Evolutionary conservation across 1,139 yeast genomes (phyloP), one percentile per base, ranked within the genome.

Genomic region (Groenewaldozyma sp.): DNA sequence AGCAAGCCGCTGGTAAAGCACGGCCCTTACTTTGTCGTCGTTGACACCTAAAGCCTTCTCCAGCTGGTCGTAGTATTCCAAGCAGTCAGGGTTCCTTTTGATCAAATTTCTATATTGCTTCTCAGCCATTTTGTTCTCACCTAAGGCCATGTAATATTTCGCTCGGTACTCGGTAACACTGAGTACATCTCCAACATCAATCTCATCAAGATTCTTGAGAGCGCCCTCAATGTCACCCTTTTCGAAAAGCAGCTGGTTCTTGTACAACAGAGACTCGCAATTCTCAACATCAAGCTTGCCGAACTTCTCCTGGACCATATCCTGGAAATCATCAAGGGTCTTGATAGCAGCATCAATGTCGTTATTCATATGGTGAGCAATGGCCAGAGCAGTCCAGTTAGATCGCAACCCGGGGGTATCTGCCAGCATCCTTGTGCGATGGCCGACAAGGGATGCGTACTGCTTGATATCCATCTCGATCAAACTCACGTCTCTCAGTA

Each of bases 381-480:
- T 70, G 0, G 95, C 96, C 41, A 83, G 68, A 0, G 82, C 81
- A 2, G 95, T 82, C 96, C 97, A 93, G 55, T 86, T 82, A 49
- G 93, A 91, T 49, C 96, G 74, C 56, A 76, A 81, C 0, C 94
- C 95, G 10, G 95, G 81, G 51, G 76, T 82, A 32, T 74, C 73
- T 51, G 82, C 84, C 60, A 93, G 70, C 54, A 78, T 77, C 35
- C 71, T 70, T 46, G 75, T 76, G 53, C 97, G 73, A 2, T 91
- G 72, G 14, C 64, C 71, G 5, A 73, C 70, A 49, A 83, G 70
- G 28, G 71, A 71, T 50, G 73, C 74, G 57, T 68, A 86, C 55
- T 84, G 91, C 46, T 95, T 76, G 45, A 71, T 68, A 53, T 91
- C 97, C 27, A 82, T 67, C 55, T 88, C 93, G 62, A 86, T 70